phyloP scores from a whole-genome alignment of 306 rosid species.

The Vigna trinervia region DNA sequence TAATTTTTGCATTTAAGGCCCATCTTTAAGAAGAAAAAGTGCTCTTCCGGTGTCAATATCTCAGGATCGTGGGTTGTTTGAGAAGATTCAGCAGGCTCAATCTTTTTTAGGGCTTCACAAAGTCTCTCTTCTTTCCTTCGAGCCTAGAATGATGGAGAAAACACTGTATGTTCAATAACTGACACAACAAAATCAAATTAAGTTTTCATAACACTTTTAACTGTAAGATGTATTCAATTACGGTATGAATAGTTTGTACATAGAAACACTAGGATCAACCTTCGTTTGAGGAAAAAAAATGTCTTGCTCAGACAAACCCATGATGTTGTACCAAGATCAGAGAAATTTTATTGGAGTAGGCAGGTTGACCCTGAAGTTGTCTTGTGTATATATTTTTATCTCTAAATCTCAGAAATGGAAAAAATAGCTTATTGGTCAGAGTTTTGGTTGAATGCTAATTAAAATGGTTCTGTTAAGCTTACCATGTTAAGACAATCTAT shows the following conservation, averaged over 20 bases:
- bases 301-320: background rate
- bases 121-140: constrained; percentile 77
- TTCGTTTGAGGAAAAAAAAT: constrained; percentile 9
- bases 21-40: constrained; percentile 93
- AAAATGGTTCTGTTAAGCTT: no score
- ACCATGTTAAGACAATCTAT: no score
- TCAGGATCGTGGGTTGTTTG: constrained; percentile 92
- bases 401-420: background rate
- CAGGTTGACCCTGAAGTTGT: background rate
- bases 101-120: constrained; percentile 74
- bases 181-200: background rate
- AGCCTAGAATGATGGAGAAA: constrained; percentile 62
- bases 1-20: constrained; percentile 90
- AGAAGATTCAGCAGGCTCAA: constrained; percentile 83
- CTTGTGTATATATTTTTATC: background rate
- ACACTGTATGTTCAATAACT: constrained; percentile 19
- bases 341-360: background rate
- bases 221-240: background rate
- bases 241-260: background rate
- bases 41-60: constrained; percentile 95
- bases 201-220: background rate
- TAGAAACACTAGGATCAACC: background rate
- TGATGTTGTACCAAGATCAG: background rate
- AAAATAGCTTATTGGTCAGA: background rate
- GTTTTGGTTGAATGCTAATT: background rate